Evolutionary conservation across 805 yeast species (phyloP).

Genomic region (Yamadazyma olivae): DNA sequence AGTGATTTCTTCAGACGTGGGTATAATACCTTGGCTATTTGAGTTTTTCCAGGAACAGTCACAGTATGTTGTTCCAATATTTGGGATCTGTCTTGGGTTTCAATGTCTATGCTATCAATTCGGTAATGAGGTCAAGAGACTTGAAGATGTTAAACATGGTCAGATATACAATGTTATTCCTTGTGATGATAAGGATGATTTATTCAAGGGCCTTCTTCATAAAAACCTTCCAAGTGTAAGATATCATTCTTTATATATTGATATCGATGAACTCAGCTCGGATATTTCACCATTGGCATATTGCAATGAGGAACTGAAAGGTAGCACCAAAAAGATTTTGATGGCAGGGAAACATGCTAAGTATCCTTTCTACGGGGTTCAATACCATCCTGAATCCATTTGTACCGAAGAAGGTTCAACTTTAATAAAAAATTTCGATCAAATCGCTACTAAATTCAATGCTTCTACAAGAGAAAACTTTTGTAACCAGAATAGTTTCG

Average conservation of each 20-base stretch:
- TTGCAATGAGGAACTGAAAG: constrained; percentile 45
- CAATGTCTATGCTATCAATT: constrained; percentile 70
- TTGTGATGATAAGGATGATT: constrained; percentile 36
- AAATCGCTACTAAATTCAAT: constrained; percentile 39
- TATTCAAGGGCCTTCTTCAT: constrained; percentile 6
- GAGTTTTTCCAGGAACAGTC: constrained; percentile 12
- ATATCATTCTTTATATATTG: constrained; percentile 80
- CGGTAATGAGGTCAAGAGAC: constrained; percentile 54
- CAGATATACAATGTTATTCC: constrained; percentile 60
- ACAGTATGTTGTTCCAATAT: constrained; percentile 49
- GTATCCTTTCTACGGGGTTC: constrained; percentile 86
- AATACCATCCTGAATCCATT: constrained; percentile 95
- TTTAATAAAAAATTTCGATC: constrained; percentile 63
- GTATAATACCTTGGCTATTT: constrained; percentile 63
- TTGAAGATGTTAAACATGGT: constrained; percentile 75
- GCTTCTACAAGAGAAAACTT: constrained; percentile 12
- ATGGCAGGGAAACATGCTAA: constrained; percentile 75
- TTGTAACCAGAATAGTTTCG: background rate
- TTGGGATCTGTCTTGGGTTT: constrained; percentile 93
- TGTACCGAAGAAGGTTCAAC: constrained; percentile 68
- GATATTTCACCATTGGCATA: constrained; percentile 58
- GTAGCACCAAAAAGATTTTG: constrained; percentile 33
- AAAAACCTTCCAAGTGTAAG: constrained; percentile 56
- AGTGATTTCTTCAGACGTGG: constrained; percentile 55
- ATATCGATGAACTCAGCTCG: constrained; percentile 21